phyloP scores from a whole-genome alignment of 2,329 filamentous ascomycete genomes.

The Aspergillus novofumigatus region DNA sequence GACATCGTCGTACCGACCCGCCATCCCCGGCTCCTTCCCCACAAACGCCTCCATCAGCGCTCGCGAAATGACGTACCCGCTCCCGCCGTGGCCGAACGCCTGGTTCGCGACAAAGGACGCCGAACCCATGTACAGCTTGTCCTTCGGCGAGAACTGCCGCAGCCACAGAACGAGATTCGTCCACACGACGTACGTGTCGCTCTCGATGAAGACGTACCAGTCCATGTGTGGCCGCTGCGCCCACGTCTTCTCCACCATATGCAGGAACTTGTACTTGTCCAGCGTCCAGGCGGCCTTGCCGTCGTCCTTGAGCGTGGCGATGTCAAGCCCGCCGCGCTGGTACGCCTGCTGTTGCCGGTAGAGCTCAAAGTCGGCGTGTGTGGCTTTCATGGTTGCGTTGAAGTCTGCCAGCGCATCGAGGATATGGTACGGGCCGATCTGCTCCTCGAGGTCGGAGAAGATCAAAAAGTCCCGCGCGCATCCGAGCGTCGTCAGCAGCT shows the following conservation, averaged over 20 bases:
- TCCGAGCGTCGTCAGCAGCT: slow-evolving; percentile 51
- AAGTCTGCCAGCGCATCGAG: slow-evolving; percentile 32
- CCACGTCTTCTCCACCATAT: slow-evolving; percentile 55
- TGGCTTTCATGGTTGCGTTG: slow-evolving; percentile 38
- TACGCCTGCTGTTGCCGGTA: slow-evolving; percentile 43
- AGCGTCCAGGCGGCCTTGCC: slow-evolving; percentile 47
- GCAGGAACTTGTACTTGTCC: slow-evolving; percentile 61
- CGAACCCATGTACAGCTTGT: slow-evolving; percentile 51
- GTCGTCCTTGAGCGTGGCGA: slow-evolving; percentile 7
- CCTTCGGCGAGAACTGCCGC: slow-evolving; percentile 39
- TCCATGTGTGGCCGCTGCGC: slow-evolving; percentile 48
- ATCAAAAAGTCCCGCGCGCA: slow-evolving; percentile 51
- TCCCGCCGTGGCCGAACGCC: slow-evolving; percentile 55
- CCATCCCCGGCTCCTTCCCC: slow-evolving; percentile 42
- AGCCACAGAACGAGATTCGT: slow-evolving; percentile 51
- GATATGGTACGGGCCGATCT: slow-evolving; percentile 27
- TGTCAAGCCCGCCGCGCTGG: slow-evolving; percentile 42
- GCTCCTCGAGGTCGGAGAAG: slow-evolving; percentile 31
- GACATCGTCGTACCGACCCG: slow-evolving; percentile 44
- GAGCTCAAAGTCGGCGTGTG: slow-evolving; percentile 49
- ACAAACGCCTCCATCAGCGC: slow-evolving; percentile 50
- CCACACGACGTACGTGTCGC: slow-evolving; percentile 53
- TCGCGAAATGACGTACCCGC: slow-evolving; percentile 48
- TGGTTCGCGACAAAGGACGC: slow-evolving; percentile 41
- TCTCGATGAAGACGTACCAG: slow-evolving; percentile 58